These are phyloP conservation scores for Allomyces macrogynus DNA, from an alignment of 192 early-diverging fungal genomes.

Conservation along the genomic window DNA sequence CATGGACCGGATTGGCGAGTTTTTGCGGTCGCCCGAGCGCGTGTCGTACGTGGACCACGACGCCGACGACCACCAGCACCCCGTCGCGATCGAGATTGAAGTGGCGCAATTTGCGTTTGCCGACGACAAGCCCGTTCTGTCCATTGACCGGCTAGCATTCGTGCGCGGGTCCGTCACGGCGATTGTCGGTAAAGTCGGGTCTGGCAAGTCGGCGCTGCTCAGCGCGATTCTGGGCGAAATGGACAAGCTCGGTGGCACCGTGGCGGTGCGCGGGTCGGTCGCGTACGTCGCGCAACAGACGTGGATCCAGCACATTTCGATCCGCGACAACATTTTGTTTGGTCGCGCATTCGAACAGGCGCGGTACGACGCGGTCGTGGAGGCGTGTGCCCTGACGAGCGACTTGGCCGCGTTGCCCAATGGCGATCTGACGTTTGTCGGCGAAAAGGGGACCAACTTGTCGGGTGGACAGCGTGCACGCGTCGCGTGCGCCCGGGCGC, in stretches of 20 bases:
- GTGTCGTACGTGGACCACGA: constrained; percentile 47
- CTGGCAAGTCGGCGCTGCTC: constrained; percentile 36
- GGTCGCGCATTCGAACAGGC: constrained; percentile 1
- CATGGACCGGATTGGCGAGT: no score
- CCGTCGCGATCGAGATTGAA: neutral
- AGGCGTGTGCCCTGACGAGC: constrained; percentile 1
- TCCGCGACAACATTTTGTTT: constrained; percentile 7
- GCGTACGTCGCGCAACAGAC: neutral
- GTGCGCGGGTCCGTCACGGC: neutral
- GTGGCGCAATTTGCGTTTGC: neutral
- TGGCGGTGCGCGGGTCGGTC: constrained; percentile 9
- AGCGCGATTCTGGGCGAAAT: constrained; percentile 48
- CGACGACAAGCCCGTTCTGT: neutral
- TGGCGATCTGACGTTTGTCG: constrained; percentile 7
- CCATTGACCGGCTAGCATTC: neutral
- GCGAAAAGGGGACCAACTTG: constrained; percentile 3
- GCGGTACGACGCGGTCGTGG: neutral
- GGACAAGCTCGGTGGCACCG: constrained; percentile 21
- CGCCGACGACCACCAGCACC: constrained; percentile 14
- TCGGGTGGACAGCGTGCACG: neutral
- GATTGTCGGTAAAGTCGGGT: constrained; percentile 9
- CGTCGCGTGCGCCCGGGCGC: neutral
- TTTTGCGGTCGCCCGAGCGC: constrained; percentile 3
- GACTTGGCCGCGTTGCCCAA: constrained; percentile 4
- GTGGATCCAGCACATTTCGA: constrained; percentile 4